A percentile compares a stretch with the other conserved stretches of the same genome.
phyloP scores from a whole-genome alignment of 768 basidiomycete genomes.

The Xanthoconium purpureum region DNA sequence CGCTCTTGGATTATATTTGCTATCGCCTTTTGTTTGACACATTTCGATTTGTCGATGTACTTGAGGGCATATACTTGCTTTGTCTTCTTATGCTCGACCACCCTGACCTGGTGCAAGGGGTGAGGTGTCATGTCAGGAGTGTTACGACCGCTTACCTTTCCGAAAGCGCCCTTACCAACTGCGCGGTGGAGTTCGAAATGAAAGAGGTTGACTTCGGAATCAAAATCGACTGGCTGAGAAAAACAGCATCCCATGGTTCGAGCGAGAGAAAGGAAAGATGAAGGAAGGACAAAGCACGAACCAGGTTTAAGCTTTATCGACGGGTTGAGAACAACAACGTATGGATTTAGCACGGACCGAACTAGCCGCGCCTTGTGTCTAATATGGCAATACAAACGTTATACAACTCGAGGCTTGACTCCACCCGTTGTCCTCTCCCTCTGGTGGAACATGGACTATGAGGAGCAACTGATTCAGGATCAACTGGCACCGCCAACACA shows the following conservation, averaged over 20 bases:
- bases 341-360: slow-evolving; percentile 25
- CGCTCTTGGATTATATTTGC: slow-evolving; percentile 95
- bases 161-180: slow-evolving; percentile 97
- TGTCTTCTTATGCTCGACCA: slow-evolving; percentile 92
- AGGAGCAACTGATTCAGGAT: slow-evolving; percentile 23
- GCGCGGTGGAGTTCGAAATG: slow-evolving; percentile 96
- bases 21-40: slow-evolving; percentile 86
- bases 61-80: slow-evolving; percentile 94
- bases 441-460: slow-evolving; percentile 36
- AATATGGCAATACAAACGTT: slow-evolving; percentile 12
- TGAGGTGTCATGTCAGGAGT: slow-evolving; percentile 1
- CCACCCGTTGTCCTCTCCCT: slow-evolving; percentile 1
- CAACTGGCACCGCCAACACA: slow-evolving; percentile 51
- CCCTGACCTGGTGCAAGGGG: slow-evolving; percentile 66
- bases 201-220: slow-evolving; percentile 81
- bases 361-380: slow-evolving; percentile 23
- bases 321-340: slow-evolving; percentile 35
- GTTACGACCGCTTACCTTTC: slow-evolving; percentile 62
- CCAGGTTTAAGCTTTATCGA: slow-evolving; percentile 23
- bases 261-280: slow-evolving; percentile 34
- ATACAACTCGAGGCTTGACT: not conserved
- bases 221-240: slow-evolving; percentile 82
- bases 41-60: slow-evolving; percentile 94
- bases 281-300: slow-evolving; percentile 23
- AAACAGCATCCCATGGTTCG: slow-evolving; percentile 57